Evolutionary conservation across 345 rosid species (phyloP).

Genomic region (Psidium friedrichsthalianum): DNA sequence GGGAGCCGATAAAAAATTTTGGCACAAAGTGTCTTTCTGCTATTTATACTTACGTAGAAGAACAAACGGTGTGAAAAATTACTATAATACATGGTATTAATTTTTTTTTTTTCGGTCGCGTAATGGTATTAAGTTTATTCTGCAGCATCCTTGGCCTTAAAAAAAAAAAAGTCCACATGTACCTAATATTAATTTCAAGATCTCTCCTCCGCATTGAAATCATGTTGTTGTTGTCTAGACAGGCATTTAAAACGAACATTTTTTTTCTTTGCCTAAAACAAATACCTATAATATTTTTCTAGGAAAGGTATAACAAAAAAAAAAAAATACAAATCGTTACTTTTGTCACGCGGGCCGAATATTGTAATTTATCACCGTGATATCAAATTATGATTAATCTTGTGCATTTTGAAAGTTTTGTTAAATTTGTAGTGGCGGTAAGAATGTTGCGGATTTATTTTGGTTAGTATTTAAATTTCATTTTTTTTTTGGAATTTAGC

Average conservation of each 20-base stretch:
- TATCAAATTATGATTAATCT: too few relatives aligned
- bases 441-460: neutral
- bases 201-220: neutral
- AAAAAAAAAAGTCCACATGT: neutral
- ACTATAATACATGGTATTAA: too few relatives aligned
- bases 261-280: neutral
- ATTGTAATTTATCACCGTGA: neutral
- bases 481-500: neutral
- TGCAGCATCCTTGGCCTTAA: neutral
- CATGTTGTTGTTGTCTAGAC: neutral
- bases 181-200: neutral
- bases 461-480: neutral
- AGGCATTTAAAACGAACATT: neutral
- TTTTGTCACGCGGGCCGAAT: neutral
- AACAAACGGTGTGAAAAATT: too few relatives aligned
- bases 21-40: too few relatives aligned
- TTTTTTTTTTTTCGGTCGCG: neutral
- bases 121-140: too few relatives aligned
- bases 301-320: neutral
- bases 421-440: neutral
- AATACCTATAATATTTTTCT: neutral
- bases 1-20: too few relatives aligned
- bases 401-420: too few relatives aligned
- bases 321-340: neutral
- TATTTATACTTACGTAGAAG: too few relatives aligned